phyloP scores from a whole-genome alignment of 148 eudicot species.

The Nepenthes mirabilis region DNA sequence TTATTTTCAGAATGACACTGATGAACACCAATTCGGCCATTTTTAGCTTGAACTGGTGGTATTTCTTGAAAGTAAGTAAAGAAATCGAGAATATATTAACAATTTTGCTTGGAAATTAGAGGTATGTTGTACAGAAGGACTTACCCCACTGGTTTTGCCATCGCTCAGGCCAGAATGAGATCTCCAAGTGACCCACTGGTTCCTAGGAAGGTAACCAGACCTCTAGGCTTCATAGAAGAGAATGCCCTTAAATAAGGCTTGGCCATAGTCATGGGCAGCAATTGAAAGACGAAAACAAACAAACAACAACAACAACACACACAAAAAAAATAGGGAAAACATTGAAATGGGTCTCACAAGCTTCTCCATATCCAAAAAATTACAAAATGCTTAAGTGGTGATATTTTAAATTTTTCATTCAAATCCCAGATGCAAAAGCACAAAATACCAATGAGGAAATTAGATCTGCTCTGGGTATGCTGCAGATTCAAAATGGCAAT shows the following conservation, averaged over 20 bases:
- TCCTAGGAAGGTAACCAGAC: constrained; percentile 72
- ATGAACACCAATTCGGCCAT: too few relatives aligned
- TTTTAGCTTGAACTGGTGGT: neutral
- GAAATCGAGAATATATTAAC: neutral
- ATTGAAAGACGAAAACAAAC: constrained; percentile 19
- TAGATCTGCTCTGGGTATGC: too few relatives aligned
- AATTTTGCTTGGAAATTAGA: neutral
- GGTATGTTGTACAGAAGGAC: neutral
- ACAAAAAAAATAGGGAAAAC: constrained; percentile 23
- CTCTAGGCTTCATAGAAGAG: constrained; percentile 92
- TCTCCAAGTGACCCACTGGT: constrained; percentile 87
- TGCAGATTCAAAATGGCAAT: constrained; percentile 10
- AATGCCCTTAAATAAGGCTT: constrained; percentile 82
- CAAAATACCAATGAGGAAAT: too few relatives aligned
- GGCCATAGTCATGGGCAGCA: constrained; percentile 66
- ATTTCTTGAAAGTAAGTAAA: neutral
- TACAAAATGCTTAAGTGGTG: neutral
- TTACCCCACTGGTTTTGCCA: constrained; percentile 78
- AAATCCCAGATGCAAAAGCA: too few relatives aligned
- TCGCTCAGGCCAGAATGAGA: constrained; percentile 75
- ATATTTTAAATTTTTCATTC: too few relatives aligned
- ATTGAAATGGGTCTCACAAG: constrained; percentile 17
- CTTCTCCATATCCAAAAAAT: constrained; percentile 16
- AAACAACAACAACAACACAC: neutral
- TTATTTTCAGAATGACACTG: too few relatives aligned